Evolutionary conservation across 208 protist species (phyloP).

Genomic region (Lotmaria passim): DNA sequence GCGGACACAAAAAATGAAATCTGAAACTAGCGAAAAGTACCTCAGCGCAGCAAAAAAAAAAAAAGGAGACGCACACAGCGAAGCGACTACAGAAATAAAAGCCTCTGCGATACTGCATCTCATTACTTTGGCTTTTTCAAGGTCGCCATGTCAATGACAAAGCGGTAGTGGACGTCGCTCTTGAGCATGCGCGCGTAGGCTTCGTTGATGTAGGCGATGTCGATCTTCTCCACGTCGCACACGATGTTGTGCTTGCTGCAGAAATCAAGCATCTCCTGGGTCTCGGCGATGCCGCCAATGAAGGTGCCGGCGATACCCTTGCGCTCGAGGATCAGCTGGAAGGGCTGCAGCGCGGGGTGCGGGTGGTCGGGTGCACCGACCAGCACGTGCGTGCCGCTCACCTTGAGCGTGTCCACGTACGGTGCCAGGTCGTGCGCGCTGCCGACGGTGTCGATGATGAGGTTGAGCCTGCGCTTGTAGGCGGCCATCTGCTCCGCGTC

Average conservation of each 20-base stretch:
- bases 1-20: no score
- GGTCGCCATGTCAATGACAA: conserved; percentile 78
- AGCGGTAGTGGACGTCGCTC: conserved; percentile 75
- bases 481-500: conserved; percentile 62
- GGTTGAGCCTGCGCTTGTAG: conserved; percentile 43
- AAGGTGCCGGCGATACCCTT: conserved; percentile 44
- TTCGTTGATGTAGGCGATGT: conserved; percentile 69
- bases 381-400: conserved; percentile 56
- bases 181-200: conserved; percentile 69
- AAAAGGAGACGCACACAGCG: no score
- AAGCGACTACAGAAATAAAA: no score
- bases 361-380: conserved; percentile 50
- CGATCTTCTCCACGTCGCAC: conserved; percentile 67
- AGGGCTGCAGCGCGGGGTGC: not conserved
- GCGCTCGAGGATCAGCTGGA: conserved; percentile 35
- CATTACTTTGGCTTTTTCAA: conserved; percentile 46
- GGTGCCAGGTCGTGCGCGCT: conserved; percentile 50
- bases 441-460: conserved; percentile 80
- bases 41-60: no score
- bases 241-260: conserved; percentile 72
- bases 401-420: conserved; percentile 51
- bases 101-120: no score
- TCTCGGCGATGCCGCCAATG: conserved; percentile 74
- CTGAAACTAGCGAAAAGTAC: no score
- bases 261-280: conserved; percentile 90